Conservation (phyloP, 2,329 filamentous ascomycete genomes). For the Alternaria sp. region DNA sequence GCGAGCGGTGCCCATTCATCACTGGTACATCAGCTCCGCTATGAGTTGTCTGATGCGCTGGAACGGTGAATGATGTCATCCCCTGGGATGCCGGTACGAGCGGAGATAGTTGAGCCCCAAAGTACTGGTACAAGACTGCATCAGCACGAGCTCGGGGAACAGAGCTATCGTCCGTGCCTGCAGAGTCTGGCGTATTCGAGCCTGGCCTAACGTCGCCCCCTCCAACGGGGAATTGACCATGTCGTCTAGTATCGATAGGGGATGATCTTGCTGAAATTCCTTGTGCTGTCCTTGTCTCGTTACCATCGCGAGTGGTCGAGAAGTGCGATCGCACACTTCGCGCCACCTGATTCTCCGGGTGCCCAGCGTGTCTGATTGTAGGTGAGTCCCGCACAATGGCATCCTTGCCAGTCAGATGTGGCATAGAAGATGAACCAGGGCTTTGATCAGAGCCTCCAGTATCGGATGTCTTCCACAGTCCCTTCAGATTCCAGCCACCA, state of each 20-base stretch:
- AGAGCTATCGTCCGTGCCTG: not conserved
- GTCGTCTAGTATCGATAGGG: not conserved
- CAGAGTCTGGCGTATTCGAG: not conserved
- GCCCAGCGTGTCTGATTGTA: not conserved
- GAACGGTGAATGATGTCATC: not conserved
- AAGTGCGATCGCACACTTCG: conserved; percentile 1
- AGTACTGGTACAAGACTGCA: not conserved
- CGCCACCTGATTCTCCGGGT: not conserved
- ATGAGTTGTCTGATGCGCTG: not conserved
- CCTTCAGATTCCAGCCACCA: not conserved
- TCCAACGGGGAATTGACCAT: not conserved
- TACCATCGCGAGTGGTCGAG: not conserved
- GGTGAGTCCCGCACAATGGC: not conserved
- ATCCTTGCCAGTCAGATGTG: not conserved
- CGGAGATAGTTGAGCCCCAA: not conserved
- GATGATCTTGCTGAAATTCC: not conserved
- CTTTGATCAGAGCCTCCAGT: not conserved
- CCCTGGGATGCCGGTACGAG: not conserved
- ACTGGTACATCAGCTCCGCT: not conserved
- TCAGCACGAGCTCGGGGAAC: not conserved
- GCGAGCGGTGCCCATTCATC: not conserved
- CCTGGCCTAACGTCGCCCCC: not conserved
- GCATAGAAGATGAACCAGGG: not conserved
- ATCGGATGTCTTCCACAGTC: conserved; percentile 6
- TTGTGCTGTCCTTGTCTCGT: not conserved